Conservation (phyloP, 371 early-diverging fungal species). For the Apophysomyces elegans region DNA sequence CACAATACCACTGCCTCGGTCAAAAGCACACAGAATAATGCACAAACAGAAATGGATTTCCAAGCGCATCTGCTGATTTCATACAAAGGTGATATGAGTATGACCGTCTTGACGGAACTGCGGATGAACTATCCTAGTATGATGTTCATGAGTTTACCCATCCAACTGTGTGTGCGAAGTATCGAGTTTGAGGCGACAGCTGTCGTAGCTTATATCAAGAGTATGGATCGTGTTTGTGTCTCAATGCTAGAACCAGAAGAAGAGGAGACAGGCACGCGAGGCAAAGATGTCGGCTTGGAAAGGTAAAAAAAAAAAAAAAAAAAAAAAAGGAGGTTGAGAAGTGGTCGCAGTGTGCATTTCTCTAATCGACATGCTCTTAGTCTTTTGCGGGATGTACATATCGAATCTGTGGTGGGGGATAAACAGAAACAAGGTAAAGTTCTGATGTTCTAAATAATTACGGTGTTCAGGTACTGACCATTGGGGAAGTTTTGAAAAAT, state of each 20-base stretch:
- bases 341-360: not conserved
- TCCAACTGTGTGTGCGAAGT: constrained; percentile 80
- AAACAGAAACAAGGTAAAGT: constrained; percentile 80
- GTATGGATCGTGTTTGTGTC: constrained; percentile 77
- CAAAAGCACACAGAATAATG: constrained; percentile 12
- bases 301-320: constrained; percentile 23
- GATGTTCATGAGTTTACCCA: constrained; percentile 89
- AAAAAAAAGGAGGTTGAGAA: not conserved
- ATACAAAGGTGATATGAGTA: constrained; percentile 85
- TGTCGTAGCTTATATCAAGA: constrained; percentile 84
- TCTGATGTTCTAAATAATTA: not conserved
- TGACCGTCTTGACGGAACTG: constrained; percentile 86
- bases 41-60: constrained; percentile 63
- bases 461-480: not conserved
- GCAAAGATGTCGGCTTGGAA: constrained; percentile 36
- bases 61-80: constrained; percentile 76
- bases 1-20: constrained; percentile 15
- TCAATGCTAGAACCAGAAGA: constrained; percentile 87
- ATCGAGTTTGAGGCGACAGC: constrained; percentile 87
- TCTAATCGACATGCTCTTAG: constrained; percentile 31
- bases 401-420: constrained; percentile 92
- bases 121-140: constrained; percentile 92
- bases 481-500: constrained; percentile 78
- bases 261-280: constrained; percentile 13
- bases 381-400: constrained; percentile 73